Percentiles rank a stretch among this genome's conserved stretches.
phyloP scores from a whole-genome alignment of 1,139 yeast genomes.

The Kodamaea ohmeri region DNA sequence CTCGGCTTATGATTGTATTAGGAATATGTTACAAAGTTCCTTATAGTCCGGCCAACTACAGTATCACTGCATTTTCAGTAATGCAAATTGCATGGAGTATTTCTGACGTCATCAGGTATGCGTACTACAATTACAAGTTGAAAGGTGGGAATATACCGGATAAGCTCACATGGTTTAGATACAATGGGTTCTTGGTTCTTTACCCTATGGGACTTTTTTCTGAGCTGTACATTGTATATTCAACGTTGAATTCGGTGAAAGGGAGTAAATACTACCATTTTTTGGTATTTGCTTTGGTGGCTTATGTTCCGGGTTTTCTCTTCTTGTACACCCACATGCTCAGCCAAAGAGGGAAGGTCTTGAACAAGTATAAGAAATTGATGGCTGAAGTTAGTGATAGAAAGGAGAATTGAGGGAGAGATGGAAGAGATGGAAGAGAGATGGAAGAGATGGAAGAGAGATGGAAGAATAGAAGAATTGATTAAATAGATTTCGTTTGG shows the following conservation, averaged over 20 bases:
- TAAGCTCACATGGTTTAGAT: constrained; percentile 69
- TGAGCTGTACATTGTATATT: constrained; percentile 68
- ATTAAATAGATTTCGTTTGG: too few relatives aligned
- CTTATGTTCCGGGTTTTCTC: constrained; percentile 85
- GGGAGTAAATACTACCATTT: constrained; percentile 50
- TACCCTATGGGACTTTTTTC: constrained; percentile 91
- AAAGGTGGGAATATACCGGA: constrained; percentile 53
- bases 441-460: neutral
- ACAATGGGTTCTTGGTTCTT: constrained; percentile 74
- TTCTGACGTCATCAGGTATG: constrained; percentile 86
- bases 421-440: neutral
- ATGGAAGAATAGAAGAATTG: too few relatives aligned
- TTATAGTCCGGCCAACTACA: constrained; percentile 55
- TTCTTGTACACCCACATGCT: constrained; percentile 85
- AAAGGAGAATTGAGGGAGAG: neutral
- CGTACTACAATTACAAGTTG: constrained; percentile 74
- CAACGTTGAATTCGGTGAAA: constrained; percentile 51
- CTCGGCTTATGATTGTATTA: constrained; percentile 77
- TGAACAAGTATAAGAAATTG: constrained; percentile 32
- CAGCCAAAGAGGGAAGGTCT: constrained; percentile 72
- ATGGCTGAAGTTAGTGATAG: neutral
- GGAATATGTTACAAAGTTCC: constrained; percentile 81
- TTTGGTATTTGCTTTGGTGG: constrained; percentile 55
- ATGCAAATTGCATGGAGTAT: constrained; percentile 72
- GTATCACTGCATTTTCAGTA: constrained; percentile 39